These are phyloP conservation scores for Conticribra weissflogii DNA, from an alignment of 108 stramenopile species.

Conservation along the genomic window DNA sequence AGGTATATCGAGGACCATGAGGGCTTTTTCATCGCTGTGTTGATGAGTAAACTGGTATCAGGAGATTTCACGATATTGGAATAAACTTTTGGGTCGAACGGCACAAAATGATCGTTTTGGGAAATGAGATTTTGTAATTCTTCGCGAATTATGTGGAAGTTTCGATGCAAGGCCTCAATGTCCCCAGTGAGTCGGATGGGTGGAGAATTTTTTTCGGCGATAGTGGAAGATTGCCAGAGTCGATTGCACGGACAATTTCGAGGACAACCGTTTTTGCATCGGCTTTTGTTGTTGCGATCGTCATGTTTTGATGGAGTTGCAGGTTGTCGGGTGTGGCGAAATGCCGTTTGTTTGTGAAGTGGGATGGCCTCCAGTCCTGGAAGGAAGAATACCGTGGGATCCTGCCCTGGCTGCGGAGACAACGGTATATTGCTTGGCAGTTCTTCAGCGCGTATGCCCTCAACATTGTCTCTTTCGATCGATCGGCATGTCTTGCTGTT, in stretches of 20 bases:
- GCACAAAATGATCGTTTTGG: constrained; percentile 5
- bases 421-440: neutral
- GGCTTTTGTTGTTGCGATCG: neutral
- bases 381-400: constrained; percentile 46
- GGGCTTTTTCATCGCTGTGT: neutral
- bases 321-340: constrained; percentile 11
- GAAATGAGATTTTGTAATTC: constrained; percentile 19
- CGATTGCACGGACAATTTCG: constrained; percentile 38
- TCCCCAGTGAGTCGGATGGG: constrained; percentile 33
- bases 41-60: constrained; percentile 1
- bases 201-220: constrained; percentile 20
- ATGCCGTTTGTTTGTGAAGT: no score
- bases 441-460: neutral
- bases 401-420: constrained; percentile 40
- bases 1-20: constrained; percentile 52
- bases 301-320: neutral
- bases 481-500: neutral
- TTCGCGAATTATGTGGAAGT: constrained; percentile 19
- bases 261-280: no score
- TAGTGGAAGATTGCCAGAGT: constrained; percentile 32
- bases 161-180: constrained; percentile 27
- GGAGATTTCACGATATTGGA: neutral
- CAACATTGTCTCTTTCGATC: neutral
- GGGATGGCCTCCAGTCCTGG: constrained; percentile 37
- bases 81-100: constrained; percentile 43